Evolutionary conservation across 108 stramenopile genomes (phyloP).

Genomic region (Nitzschia putrida): DNA sequence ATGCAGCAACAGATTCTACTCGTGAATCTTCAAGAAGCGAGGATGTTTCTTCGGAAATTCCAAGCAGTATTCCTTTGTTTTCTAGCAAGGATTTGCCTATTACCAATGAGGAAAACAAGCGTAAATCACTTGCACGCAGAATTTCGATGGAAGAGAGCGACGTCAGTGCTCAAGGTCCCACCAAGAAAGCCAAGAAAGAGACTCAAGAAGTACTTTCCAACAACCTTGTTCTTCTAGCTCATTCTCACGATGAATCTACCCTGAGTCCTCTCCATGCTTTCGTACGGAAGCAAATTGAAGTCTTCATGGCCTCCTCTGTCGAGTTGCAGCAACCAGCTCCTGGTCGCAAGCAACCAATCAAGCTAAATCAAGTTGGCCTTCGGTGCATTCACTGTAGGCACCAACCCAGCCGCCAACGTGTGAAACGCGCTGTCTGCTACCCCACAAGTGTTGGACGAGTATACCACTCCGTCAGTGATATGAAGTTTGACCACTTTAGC

Average conservation of each 20-base stretch:
- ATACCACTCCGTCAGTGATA: slow-evolving; percentile 64
- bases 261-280: slow-evolving; percentile 51
- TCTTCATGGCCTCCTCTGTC: slow-evolving; percentile 47
- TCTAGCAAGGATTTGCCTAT: neutral
- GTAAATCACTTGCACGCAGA: neutral
- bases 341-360: slow-evolving; percentile 54
- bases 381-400: slow-evolving; percentile 62
- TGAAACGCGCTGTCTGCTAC: slow-evolving; percentile 62
- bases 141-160: neutral
- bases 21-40: neutral
- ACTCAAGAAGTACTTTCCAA: too few species aligned
- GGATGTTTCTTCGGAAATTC: neutral
- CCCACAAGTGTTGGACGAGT: slow-evolving; percentile 50
- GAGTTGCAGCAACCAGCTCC: slow-evolving; percentile 58
- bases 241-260: slow-evolving; percentile 20
- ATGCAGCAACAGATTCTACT: neutral
- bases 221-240: slow-evolving; percentile 21
- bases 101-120: neutral
- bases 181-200: neutral
- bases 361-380: slow-evolving; percentile 55
- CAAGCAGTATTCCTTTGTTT: neutral
- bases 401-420: slow-evolving; percentile 22
- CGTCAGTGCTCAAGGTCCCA: neutral
- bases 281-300: slow-evolving; percentile 59
- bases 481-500: slow-evolving; percentile 68